Base-by-base conservation (phyloP, 2,329 filamentous ascomycete species). In the Talaromyces marneffei region DNA sequence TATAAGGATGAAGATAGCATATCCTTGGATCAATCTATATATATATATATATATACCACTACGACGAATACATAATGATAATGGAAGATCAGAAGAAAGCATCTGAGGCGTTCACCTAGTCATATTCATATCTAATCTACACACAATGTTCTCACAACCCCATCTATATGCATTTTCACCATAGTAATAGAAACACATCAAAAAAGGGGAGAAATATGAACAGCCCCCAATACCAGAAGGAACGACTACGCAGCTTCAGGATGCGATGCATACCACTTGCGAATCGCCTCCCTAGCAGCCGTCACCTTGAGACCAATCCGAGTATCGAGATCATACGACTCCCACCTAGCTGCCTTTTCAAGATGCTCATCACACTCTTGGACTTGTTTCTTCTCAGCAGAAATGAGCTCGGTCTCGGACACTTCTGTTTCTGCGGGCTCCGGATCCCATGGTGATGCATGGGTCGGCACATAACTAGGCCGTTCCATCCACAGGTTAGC, bases 401-500 rank as follows among this genome's bases (percentile, higher is more conserved):
- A 20, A n/a, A 33, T 1, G 20, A 29, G 1, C 14, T 67, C 58
- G 18, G 52, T 65, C 62, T 54, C 75, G 69, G 27, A 70, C 71
- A 50, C 72, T 68, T 25, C 74, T 33, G 9, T 12, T 29, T 29
- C 4, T 5, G 59, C 2, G 4, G 59, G 35, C 7, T 55, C 35
- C 1, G 52, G 35, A 25, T 55, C 52, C 52, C 52, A 57, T 16
- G 31, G 63, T 40, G 60, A 62, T 14, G 69, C 65, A 59, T 75
- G 68, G 33, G 77, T 31, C 73, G 74, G 60, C 39, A 68, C 59
- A 65, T 76, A 80, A 56, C 64, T 75, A 63, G 72, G 72, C 8
- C 80, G 67, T 68, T 93, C 88, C 61, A 83, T 81, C 92, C 93
- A 99, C 1, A 87, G 79, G 59, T 90, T 85, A 7, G 89, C 91